phyloP scores from a whole-genome alignment of 1,284 basidiomycete species.

The Macrocystidia cucumis region DNA sequence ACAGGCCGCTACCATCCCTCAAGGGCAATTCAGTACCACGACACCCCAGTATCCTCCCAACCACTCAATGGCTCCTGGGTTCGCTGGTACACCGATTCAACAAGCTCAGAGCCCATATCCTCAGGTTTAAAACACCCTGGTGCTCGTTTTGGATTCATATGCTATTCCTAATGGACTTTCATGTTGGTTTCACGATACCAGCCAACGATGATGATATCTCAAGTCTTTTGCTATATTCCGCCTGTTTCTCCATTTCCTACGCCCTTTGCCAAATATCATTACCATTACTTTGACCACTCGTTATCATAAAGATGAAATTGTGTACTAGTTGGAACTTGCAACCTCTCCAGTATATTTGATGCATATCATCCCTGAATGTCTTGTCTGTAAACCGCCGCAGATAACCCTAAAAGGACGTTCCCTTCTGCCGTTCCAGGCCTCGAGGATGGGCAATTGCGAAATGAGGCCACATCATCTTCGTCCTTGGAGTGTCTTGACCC shows the following conservation, averaged over 20 bases:
- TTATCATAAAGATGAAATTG: too few relatives aligned
- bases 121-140: constrained; percentile 6
- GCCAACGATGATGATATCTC: neutral
- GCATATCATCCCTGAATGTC: too few relatives aligned
- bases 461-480: too few relatives aligned
- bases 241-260: neutral
- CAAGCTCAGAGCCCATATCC: constrained; percentile 5
- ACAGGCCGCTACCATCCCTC: neutral
- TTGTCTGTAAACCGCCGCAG: too few relatives aligned
- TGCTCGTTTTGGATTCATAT: neutral
- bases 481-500: too few relatives aligned
- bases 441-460: too few relatives aligned
- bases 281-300: neutral
- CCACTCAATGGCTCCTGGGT: constrained; percentile 7
- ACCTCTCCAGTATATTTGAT: too few relatives aligned
- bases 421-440: too few relatives aligned
- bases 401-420: too few relatives aligned
- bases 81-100: constrained; percentile 10
- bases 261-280: neutral
- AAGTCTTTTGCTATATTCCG: neutral
- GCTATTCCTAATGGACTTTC: neutral
- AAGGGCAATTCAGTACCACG: neutral
- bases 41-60: constrained; percentile 7
- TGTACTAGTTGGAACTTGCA: too few relatives aligned
- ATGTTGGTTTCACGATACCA: neutral